A percentile compares a stretch with the other conserved stretches of the same genome.
Evolutionary conservation across 192 early-diverging fungal genomes (phyloP).

Genomic region (Rhizoclosmatium sp.): DNA sequence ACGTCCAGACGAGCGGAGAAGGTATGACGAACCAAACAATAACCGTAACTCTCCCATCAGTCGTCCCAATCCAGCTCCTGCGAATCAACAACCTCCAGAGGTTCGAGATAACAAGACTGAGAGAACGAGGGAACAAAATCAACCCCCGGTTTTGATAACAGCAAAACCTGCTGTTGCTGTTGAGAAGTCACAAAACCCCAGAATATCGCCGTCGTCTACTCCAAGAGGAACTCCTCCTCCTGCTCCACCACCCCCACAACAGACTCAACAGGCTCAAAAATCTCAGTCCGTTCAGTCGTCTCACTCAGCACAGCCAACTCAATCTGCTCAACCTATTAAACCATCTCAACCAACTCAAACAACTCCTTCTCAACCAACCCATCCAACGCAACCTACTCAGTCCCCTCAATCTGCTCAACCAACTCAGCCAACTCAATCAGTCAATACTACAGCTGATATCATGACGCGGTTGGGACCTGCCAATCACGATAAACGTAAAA

Average conservation of each 20-base stretch:
- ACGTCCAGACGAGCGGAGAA: background rate
- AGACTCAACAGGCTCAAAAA: no score
- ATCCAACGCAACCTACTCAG: background rate
- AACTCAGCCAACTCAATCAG: background rate
- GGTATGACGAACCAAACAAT: background rate
- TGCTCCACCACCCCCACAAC: no score
- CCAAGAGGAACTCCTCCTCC: no score
- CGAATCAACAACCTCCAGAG: background rate
- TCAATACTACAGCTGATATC: background rate
- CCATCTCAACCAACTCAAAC: background rate
- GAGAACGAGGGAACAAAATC: background rate
- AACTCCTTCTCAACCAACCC: background rate
- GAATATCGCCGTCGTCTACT: no score
- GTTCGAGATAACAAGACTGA: background rate
- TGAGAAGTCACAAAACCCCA: no score
- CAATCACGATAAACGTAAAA: background rate
- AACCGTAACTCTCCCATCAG: background rate
- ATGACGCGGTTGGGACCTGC: no score
- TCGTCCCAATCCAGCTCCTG: background rate
- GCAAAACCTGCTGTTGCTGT: no score
- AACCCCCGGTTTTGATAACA: no score
- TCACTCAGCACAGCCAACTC: no score
- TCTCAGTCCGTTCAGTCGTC: no score
- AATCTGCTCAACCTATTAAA: no score
- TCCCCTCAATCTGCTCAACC: background rate